Conservation (phyloP, 768 basidiomycete species). For the Suillus hirtellus region DNA sequence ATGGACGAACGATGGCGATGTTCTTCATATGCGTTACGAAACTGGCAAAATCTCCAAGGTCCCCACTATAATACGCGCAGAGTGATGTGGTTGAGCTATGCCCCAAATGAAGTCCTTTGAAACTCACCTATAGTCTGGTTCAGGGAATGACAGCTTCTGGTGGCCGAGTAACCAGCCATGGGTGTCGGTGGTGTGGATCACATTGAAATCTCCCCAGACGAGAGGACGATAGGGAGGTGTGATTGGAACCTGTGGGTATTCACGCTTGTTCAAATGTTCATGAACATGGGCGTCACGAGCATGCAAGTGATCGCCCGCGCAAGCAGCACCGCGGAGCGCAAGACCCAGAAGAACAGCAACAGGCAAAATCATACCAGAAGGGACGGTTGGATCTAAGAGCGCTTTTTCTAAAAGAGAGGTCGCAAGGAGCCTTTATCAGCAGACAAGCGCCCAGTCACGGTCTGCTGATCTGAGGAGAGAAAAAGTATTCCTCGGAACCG, state of each 20-base stretch:
- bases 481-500: no score
- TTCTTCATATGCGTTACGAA: slow-evolving; percentile 83
- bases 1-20: slow-evolving; percentile 53
- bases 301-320: slow-evolving; percentile 19
- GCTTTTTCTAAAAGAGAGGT: background rate
- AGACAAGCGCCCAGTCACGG: background rate
- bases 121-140: slow-evolving; percentile 69
- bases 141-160: slow-evolving; percentile 69
- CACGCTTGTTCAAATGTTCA: slow-evolving; percentile 35
- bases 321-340: slow-evolving; percentile 19
- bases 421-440: background rate
- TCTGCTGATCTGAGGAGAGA: no score
- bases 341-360: slow-evolving; percentile 21
- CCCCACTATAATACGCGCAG: slow-evolving; percentile 39
- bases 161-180: slow-evolving; percentile 86
- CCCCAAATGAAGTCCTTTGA: background rate
- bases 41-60: slow-evolving; percentile 83
- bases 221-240: slow-evolving; percentile 65
- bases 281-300: slow-evolving; percentile 32
- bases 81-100: background rate
- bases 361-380: slow-evolving; percentile 16
- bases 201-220: slow-evolving; percentile 88
- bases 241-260: slow-evolving; percentile 42
- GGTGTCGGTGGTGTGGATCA: slow-evolving; percentile 84
- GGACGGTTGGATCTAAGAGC: background rate